Base-by-base conservation (phyloP, 1,139 yeast species). In the Geotrichum macrosporum region DNA sequence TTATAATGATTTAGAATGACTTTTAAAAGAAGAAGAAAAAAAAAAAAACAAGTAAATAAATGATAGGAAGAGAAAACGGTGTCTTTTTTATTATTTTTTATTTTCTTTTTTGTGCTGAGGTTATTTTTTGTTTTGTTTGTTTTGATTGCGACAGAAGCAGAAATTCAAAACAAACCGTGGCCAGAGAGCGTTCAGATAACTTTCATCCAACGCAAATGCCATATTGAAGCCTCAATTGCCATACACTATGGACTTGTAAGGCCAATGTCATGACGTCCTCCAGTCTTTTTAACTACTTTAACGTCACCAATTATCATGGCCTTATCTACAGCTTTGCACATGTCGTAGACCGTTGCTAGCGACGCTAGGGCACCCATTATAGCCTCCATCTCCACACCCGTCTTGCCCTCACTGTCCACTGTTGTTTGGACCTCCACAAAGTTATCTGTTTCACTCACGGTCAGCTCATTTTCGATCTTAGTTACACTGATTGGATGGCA, bases 291-390 rank as follows among this genome's bases (percentile, higher is more conserved):
- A 24, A 64, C 51, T 1, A 75, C 75, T 41, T 60, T 57, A 5
- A 73, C 62, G 24, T 63, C 63, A 0, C 57, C 55, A 3, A 75
- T 64, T 2, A 58, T 57, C 77, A 75, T 75, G 22, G 55, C 55
- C 54, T 71, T 67, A 54, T 75, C 79, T n/a, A 72, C 75, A 1
- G 78, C 77, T 54, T 75, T 75, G 55, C 78, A 74, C 79, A 75
- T 75, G 54, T 75, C 79, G 50, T 75, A 75, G n/a, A 75, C 62
- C 6, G 78, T 74, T 27, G 70, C 59, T 37, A 74, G 57, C 1
- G 74, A 62, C 6, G 68, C n/a, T n/a, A n/a, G n/a, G n/a, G n/a
- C n/a, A n/a, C n/a, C n/a, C n/a, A n/a, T n/a, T n/a, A n/a, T n/a
- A n/a, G n/a, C n/a, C n/a, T n/a, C n/a, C n/a, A n/a, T n/a, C n/a